phyloP scores from a whole-genome alignment of 176 grass and related monocot genomes.

The Rhynchospora tenuis region DNA sequence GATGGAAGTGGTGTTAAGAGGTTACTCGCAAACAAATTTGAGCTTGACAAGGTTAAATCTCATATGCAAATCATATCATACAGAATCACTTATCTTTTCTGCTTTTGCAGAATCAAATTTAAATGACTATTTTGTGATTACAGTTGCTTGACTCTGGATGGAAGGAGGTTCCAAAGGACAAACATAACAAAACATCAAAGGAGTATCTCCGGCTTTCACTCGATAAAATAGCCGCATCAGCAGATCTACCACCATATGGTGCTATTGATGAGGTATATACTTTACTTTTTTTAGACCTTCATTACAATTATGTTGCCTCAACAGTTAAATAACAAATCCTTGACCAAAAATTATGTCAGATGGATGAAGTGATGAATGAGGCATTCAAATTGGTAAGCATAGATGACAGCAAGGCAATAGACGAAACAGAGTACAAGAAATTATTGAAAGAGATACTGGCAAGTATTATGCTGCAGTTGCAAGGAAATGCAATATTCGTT shows the following conservation, averaged over 20 bases:
- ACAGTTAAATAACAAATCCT: background rate
- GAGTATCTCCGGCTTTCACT: slow-evolving; percentile 43
- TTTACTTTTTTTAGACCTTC: background rate
- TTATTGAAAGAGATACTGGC: slow-evolving; percentile 47
- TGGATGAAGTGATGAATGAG: slow-evolving; percentile 53
- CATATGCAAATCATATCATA: background rate
- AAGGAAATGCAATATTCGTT: slow-evolving; percentile 48
- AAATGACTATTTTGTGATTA: background rate
- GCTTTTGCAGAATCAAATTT: background rate
- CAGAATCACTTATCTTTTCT: background rate
- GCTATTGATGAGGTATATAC: slow-evolving; percentile 37
- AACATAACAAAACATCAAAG: slow-evolving; percentile 33
- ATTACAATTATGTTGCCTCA: background rate
- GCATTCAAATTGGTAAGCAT: slow-evolving; percentile 25
- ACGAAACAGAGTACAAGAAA: slow-evolving; percentile 66
- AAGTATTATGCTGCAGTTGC: slow-evolving; percentile 56
- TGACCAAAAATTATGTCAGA: slow-evolving; percentile 24
- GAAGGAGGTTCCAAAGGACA: slow-evolving; percentile 31
- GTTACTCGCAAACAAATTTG: slow-evolving; percentile 67
- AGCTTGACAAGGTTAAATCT: slow-evolving; percentile 57
- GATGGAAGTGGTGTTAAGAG: slow-evolving; percentile 63
- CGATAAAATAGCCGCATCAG: slow-evolving; percentile 53
- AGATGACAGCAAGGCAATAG: slow-evolving; percentile 25
- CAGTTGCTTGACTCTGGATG: slow-evolving; percentile 69
- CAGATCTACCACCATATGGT: slow-evolving; percentile 46